phyloP scores from a whole-genome alignment of 768 basidiomycete species.

The Cubamyces lactineus region DNA sequence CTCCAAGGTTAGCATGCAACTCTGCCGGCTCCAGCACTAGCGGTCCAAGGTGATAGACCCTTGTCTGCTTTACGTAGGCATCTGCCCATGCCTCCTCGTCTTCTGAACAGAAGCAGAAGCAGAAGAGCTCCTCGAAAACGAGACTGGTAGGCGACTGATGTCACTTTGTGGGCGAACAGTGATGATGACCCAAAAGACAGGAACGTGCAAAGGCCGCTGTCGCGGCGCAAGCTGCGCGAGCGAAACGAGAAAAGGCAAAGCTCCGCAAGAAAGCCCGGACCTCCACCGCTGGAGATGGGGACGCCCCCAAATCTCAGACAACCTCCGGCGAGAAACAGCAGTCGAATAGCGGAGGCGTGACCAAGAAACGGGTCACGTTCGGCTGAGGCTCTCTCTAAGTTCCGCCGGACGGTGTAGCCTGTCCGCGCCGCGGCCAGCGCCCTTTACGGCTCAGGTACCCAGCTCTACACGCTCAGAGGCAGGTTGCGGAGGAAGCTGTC shows the following conservation, averaged over 20 bases:
- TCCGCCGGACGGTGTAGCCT: not conserved
- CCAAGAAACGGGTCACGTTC: constrained; percentile 24
- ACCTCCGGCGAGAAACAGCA: not conserved
- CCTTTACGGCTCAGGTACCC: not conserved
- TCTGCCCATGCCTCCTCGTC: not conserved
- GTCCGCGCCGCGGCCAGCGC: not conserved
- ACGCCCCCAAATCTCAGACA: not conserved
- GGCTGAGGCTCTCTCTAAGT: constrained; percentile 12
- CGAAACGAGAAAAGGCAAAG: constrained; percentile 30
- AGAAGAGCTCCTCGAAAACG: constrained; percentile 19
- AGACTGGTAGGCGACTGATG: constrained; percentile 27
- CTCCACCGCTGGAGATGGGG: not conserved
- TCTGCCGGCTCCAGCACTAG: constrained; percentile 10
- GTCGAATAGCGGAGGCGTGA: not conserved
- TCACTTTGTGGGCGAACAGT: not conserved
- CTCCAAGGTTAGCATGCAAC: constrained; percentile 16
- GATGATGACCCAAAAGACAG: constrained; percentile 8
- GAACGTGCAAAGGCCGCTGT: constrained; percentile 30
- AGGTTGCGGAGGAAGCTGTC: not conserved
- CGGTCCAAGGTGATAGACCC: not conserved
- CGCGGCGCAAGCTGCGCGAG: constrained; percentile 23
- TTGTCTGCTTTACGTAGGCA: not conserved
- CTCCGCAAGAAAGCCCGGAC: constrained; percentile 19
- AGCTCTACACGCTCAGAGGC: not conserved
- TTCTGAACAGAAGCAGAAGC: constrained; percentile 4